Percentiles rank a stretch among this genome's conserved stretches.
Conservation (phyloP, 352 stramenopile genomes). For the Globisporangium middletonii region DNA sequence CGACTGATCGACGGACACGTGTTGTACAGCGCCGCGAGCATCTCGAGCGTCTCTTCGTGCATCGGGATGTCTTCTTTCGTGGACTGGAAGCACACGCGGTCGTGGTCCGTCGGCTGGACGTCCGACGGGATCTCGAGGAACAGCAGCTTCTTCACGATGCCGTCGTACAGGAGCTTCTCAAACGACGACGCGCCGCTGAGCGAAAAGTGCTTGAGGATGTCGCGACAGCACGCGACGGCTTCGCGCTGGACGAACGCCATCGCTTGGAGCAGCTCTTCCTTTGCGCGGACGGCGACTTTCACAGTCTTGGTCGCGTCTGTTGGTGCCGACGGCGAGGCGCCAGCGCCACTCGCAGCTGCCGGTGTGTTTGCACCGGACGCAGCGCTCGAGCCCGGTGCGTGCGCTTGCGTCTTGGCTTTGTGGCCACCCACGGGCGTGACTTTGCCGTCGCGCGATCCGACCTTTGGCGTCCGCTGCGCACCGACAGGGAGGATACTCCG, state of each 20-base stretch:
- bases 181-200: conserved; percentile 60
- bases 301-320: conserved; percentile 40
- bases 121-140: conserved; percentile 79
- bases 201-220: conserved; percentile 65
- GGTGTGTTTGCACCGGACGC: not conserved
- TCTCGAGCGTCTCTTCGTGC: conserved; percentile 61
- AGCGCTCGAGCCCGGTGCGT: conserved; percentile 4
- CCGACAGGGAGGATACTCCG: conserved; percentile 28
- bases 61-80: conserved; percentile 81
- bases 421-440: conserved; percentile 13
- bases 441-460: conserved; percentile 23
- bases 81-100: conserved; percentile 78
- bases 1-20: conserved; percentile 56
- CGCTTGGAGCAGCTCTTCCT: conserved; percentile 78
- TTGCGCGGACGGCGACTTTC: conserved; percentile 62
- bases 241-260: conserved; percentile 71
- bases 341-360: not conserved
- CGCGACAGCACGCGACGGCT: conserved; percentile 59
- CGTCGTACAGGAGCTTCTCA: conserved; percentile 75
- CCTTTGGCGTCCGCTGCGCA: conserved; percentile 16
- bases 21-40: conserved; percentile 52
- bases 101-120: conserved; percentile 80
- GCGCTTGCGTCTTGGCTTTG: conserved; percentile 33
- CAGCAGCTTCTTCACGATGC: conserved; percentile 74
- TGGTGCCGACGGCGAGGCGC: not conserved